These are phyloP conservation scores for Botrytis pseudocinerea DNA, from an alignment of 2,329 filamentous ascomycete species.

Conservation along the genomic window DNA sequence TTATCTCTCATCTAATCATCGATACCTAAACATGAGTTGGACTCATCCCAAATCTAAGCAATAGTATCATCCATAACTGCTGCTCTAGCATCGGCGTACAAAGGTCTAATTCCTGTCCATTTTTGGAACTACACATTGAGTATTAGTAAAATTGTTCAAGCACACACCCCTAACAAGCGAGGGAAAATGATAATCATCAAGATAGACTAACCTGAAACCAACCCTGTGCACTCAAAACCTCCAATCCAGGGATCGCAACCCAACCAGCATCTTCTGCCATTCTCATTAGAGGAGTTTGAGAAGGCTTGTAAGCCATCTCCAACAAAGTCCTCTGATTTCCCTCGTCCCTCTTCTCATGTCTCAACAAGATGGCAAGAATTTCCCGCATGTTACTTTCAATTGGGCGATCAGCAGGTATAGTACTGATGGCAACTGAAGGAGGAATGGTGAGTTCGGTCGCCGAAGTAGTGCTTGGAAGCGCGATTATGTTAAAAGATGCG, in stretches of 20 bases:
- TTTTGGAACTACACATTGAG: constrained; percentile 62
- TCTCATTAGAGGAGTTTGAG: constrained; percentile 79
- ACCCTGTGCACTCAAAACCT: constrained; percentile 88
- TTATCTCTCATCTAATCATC: not conserved
- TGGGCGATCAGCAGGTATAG: constrained; percentile 84
- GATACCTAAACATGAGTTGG: not conserved
- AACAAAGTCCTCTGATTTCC: constrained; percentile 61
- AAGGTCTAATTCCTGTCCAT: constrained; percentile 79
- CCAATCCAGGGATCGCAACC: constrained; percentile 81
- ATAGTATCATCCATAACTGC: constrained; percentile 49
- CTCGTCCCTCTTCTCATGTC: constrained; percentile 42
- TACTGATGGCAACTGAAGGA: constrained; percentile 78
- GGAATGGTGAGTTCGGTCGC: constrained; percentile 51
- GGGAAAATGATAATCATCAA: not conserved
- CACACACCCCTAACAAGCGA: constrained; percentile 29
- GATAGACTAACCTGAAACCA: constrained; percentile 71
- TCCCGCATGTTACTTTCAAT: constrained; percentile 72
- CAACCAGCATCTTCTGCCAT: constrained; percentile 77
- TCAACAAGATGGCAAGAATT: constrained; percentile 58
- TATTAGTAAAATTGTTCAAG: constrained; percentile 25
- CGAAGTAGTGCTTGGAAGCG: constrained; percentile 57
- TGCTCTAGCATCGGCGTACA: constrained; percentile 68
- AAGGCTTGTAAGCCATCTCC: constrained; percentile 96
- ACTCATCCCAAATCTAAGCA: not conserved
- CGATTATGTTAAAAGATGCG: constrained; percentile 65